Conservation (phyloP, 208 protist species). For the Acanthamoeba healyi region DNA sequence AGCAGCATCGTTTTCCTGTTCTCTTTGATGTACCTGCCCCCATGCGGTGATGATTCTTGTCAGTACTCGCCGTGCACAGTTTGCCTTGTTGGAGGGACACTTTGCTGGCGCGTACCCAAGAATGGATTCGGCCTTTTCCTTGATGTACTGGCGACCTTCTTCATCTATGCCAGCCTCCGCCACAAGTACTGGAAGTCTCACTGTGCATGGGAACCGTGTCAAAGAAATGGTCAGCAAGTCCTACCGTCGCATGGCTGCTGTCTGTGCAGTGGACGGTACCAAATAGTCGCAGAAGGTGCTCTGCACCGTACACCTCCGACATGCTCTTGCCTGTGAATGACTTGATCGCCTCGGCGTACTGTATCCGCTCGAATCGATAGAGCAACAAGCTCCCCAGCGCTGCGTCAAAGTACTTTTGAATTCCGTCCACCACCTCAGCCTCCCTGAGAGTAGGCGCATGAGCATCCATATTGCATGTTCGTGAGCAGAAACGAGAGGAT, state of each 20-base stretch:
- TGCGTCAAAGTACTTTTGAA: slow-evolving; percentile 57
- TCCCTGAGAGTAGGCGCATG: no score
- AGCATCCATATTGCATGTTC: no score
- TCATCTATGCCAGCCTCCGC: slow-evolving; percentile 54
- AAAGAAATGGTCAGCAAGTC: no score
- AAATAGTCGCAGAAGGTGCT: slow-evolving; percentile 64
- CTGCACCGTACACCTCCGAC: slow-evolving; percentile 55
- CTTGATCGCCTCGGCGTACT: slow-evolving; percentile 69
- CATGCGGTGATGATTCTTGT: background rate
- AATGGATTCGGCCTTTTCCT: slow-evolving; percentile 41
- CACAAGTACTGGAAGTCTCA: slow-evolving; percentile 15
- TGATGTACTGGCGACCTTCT: slow-evolving; percentile 36
- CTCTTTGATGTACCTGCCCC: slow-evolving; percentile 23
- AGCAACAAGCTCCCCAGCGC: slow-evolving; percentile 62
- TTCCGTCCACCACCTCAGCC: slow-evolving; percentile 60
- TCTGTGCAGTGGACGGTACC: slow-evolving; percentile 31
- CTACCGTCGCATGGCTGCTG: no score
- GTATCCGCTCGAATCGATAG: slow-evolving; percentile 75
- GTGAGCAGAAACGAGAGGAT: background rate
- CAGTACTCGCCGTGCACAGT: no score
- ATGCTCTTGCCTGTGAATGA: background rate
- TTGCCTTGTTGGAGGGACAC: no score
- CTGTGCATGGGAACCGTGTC: background rate
- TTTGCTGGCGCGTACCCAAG: no score
- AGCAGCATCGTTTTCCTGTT: slow-evolving; percentile 49